Percentiles rank a stretch among this genome's conserved stretches.
Evolutionary conservation across 192 early-diverging fungal species (phyloP).

Genomic region (Coemansia sp.): DNA sequence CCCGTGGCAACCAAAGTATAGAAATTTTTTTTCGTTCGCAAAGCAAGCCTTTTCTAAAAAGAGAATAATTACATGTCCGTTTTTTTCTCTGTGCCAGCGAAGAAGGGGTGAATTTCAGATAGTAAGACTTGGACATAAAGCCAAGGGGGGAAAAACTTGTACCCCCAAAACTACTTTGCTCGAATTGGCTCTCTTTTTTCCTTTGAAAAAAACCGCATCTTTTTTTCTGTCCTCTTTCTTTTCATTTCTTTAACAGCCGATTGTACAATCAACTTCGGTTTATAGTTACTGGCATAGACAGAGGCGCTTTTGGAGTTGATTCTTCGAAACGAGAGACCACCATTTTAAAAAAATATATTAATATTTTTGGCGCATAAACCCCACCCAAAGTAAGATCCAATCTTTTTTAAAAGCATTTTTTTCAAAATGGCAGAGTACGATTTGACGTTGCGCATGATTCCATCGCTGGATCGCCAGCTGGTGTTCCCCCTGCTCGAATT

Average conservation of each 20-base stretch:
- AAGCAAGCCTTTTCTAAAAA: not conserved
- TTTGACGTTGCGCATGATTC: conserved; percentile 75
- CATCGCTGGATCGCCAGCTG: conserved; percentile 91
- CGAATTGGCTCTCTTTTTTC: not conserved
- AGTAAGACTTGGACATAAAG: not conserved
- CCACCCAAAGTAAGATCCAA: not conserved
- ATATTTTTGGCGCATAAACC: too few relatives aligned
- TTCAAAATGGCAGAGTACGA: conserved; percentile 64
- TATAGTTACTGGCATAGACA: not conserved
- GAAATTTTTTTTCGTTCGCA: not conserved
- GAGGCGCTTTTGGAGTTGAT: not conserved
- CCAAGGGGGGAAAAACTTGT: not conserved
- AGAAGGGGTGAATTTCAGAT: not conserved
- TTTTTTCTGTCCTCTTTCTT: not conserved
- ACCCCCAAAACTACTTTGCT: not conserved
- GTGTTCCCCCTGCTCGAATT: conserved; percentile 90
- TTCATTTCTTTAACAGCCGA: not conserved
- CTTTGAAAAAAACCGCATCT: not conserved
- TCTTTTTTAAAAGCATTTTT: not conserved
- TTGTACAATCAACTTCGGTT: not conserved
- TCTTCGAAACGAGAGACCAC: not conserved
- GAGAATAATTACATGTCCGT: not conserved
- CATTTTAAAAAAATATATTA: too few relatives aligned
- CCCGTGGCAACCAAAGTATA: not conserved
- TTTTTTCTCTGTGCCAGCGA: not conserved